Conservation (phyloP, 2,329 filamentous ascomycete species). For the Ambrosiella cleistominuta region DNA sequence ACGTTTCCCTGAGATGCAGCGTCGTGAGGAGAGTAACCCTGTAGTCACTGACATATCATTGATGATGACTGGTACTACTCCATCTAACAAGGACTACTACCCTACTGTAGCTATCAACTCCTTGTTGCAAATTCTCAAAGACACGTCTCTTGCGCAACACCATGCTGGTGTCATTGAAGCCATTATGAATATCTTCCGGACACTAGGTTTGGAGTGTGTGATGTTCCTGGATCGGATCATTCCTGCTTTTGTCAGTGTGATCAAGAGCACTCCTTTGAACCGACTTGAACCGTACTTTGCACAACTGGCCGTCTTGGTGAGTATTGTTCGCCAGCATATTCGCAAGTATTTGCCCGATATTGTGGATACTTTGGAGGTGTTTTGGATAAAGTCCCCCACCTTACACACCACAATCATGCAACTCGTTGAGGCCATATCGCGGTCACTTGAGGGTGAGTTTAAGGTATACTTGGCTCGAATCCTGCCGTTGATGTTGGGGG, state of each 20-base stretch:
- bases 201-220: slow-evolving; percentile 86
- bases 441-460: slow-evolving; percentile 91
- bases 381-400: slow-evolving; percentile 66
- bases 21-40: slow-evolving; percentile 41
- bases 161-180: slow-evolving; percentile 91
- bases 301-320: slow-evolving; percentile 80
- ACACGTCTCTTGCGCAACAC: slow-evolving; percentile 74
- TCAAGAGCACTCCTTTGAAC: slow-evolving; percentile 58
- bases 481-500: slow-evolving; percentile 82
- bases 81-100: slow-evolving; percentile 96
- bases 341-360: slow-evolving; percentile 78
- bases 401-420: slow-evolving; percentile 83
- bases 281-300: slow-evolving; percentile 94
- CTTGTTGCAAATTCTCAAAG: slow-evolving; percentile 77
- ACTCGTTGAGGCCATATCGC: slow-evolving; percentile 82
- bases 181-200: slow-evolving; percentile 97
- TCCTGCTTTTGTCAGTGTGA: slow-evolving; percentile 80
- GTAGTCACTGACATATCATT: slow-evolving; percentile 76
- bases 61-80: slow-evolving; percentile 94
- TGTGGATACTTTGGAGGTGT: slow-evolving; percentile 70
- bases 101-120: slow-evolving; percentile 96
- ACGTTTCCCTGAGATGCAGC: slow-evolving; percentile 61
- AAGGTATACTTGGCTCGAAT: slow-evolving; percentile 84
- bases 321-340: slow-evolving; percentile 92
- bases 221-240: slow-evolving; percentile 88